A percentile compares a stretch with the other conserved stretches of the same genome.
phyloP scores from a whole-genome alignment of 495 filamentous ascomycete genomes.

The Aspergillus ostianus region DNA sequence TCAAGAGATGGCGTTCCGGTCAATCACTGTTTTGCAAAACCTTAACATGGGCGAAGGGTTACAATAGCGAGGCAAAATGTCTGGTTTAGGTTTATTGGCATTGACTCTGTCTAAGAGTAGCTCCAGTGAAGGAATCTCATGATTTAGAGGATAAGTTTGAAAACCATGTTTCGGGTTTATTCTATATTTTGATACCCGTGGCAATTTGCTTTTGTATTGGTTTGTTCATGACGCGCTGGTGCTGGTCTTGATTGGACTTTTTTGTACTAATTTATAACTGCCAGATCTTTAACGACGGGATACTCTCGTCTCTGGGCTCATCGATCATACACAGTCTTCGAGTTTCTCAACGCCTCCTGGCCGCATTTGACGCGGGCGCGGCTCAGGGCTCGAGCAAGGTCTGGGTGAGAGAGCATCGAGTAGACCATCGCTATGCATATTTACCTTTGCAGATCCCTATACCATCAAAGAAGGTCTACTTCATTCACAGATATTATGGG shows the following conservation, averaged over 20 bases:
- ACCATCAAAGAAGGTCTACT: conserved; percentile 84
- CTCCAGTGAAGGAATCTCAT: too few relatives aligned
- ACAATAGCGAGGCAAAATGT: too few relatives aligned
- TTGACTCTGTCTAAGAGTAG: too few relatives aligned
- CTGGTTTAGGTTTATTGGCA: too few relatives aligned
- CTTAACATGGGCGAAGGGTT: too few relatives aligned
- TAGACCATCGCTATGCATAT: conserved; percentile 94
- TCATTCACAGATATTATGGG: conserved; percentile 83
- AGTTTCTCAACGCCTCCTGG: conserved; percentile 78
- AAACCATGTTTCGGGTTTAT: too few relatives aligned
- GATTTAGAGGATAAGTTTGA: too few relatives aligned
- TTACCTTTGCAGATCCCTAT: conserved; percentile 90
- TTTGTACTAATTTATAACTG: conserved; percentile 2
- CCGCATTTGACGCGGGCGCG: conserved; percentile 77
- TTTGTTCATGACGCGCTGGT: too few relatives aligned
- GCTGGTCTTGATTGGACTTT: background rate
- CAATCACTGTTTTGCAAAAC: too few relatives aligned
- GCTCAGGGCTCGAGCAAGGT: conserved; percentile 86
- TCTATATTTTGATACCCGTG: too few relatives aligned
- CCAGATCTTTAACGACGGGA: conserved; percentile 26
- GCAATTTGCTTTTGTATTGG: too few relatives aligned
- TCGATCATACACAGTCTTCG: conserved; percentile 74
- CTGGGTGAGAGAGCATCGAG: conserved; percentile 90
- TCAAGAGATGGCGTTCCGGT: too few relatives aligned
- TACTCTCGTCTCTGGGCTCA: conserved; percentile 88